Conservation (phyloP, 768 basidiomycete species). For the Cubamyces sp. region DNA sequence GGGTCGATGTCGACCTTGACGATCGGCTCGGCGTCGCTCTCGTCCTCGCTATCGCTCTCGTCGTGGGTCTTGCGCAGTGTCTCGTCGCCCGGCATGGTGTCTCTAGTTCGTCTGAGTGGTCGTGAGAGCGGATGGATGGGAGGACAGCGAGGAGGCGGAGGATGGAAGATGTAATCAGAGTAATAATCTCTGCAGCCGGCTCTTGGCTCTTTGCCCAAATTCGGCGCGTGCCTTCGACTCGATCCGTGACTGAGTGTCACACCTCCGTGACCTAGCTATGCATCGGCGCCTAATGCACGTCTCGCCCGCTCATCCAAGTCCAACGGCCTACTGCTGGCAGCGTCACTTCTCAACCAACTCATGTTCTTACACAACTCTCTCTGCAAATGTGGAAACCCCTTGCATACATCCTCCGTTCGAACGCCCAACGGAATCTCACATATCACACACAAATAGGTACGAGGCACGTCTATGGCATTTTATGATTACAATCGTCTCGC, state of each 20-base stretch:
- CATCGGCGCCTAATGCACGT: not conserved
- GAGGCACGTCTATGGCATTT: constrained; percentile 20
- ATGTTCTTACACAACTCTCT: no score
- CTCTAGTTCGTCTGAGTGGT: not conserved
- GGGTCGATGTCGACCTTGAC: constrained; percentile 79
- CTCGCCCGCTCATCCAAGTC: not conserved
- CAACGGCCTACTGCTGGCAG: not conserved
- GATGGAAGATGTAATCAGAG: constrained; percentile 10
- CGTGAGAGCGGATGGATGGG: not conserved
- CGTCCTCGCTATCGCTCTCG: constrained; percentile 74
- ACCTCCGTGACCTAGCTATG: not conserved
- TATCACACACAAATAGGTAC: not conserved
- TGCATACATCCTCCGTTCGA: no score
- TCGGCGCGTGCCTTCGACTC: constrained; percentile 1
- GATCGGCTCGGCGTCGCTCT: constrained; percentile 61
- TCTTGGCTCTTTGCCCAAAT: not conserved
- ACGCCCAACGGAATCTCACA: not conserved
- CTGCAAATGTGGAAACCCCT: no score
- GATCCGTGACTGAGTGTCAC: constrained; percentile 10
- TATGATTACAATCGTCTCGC: constrained; percentile 21
- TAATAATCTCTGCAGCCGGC: not conserved
- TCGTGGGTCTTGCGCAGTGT: constrained; percentile 59
- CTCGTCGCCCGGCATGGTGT: constrained; percentile 69
- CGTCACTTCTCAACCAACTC: not conserved
- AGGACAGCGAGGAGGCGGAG: not conserved